phyloP scores from a whole-genome alignment of 2,329 filamentous ascomycete genomes.

The Colletotrichum euphorbiae region DNA sequence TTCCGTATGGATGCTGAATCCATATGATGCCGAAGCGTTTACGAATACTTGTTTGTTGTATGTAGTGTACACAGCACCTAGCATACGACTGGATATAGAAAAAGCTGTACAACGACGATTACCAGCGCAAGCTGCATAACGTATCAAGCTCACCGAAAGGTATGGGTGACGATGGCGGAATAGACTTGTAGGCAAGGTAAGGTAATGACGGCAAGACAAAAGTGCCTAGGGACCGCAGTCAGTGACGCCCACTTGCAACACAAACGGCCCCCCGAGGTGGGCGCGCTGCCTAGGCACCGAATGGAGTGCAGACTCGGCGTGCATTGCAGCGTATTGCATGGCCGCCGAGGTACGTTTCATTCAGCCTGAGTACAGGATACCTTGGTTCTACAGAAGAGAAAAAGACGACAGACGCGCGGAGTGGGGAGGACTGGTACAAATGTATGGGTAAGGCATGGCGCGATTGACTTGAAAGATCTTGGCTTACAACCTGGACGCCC shows the following conservation, averaged over 20 bases:
- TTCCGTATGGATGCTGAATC: background rate
- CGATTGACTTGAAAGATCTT: slow-evolving; percentile 3
- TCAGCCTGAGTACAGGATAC: background rate
- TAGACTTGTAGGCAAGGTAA: too few species aligned
- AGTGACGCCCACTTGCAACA: slow-evolving; percentile 25
- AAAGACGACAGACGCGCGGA: background rate
- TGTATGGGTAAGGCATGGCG: slow-evolving; percentile 31
- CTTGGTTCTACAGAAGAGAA: background rate
- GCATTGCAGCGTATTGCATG: slow-evolving; percentile 32
- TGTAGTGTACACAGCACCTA: slow-evolving; percentile 24
- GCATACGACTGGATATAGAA: slow-evolving; percentile 28
- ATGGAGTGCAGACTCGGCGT: slow-evolving; percentile 33
- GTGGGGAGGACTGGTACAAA: slow-evolving; percentile 1
- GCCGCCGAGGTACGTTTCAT: slow-evolving; percentile 3
- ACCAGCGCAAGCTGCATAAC: background rate
- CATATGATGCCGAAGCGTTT: background rate
- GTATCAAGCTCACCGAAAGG: background rate
- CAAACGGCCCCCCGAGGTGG: slow-evolving; percentile 30
- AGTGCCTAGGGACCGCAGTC: slow-evolving; percentile 25
- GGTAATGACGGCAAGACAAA: slow-evolving; percentile 19
- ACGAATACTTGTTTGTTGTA: slow-evolving; percentile 25
- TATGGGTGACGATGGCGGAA: too few species aligned
- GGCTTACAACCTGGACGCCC: background rate
- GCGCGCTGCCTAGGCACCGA: slow-evolving; percentile 1
- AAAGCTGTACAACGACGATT: slow-evolving; percentile 4